Percentiles rank a stretch among this genome's conserved stretches.
These are phyloP conservation scores for Perkinsus marinus DNA, from an alignment of 169 alveolate species.

Conservation along the genomic window DNA sequence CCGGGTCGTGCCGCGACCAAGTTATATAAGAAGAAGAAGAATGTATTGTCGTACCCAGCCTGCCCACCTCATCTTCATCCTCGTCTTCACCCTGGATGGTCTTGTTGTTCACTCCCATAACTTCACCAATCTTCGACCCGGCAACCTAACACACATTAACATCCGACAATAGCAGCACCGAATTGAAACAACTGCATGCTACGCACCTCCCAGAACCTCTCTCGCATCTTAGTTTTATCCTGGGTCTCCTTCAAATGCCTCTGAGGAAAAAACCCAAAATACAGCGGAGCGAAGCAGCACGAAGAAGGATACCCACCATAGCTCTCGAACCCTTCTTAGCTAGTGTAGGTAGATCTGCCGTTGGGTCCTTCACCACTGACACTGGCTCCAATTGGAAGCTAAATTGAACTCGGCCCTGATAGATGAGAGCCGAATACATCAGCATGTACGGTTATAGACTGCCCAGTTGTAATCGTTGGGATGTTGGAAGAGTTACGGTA, in stretches of 20 bases:
- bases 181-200: too few relatives aligned
- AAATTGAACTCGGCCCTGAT: conserved; percentile 25
- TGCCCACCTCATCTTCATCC: conserved; percentile 18
- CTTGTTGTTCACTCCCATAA: conserved; percentile 27
- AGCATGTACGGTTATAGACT: too few relatives aligned
- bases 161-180: too few relatives aligned
- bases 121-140: conserved; percentile 7
- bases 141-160: too few relatives aligned
- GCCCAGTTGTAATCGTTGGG: too few relatives aligned
- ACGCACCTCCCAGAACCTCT: conserved; percentile 23
- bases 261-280: conserved; percentile 9
- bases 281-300: not conserved
- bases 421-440: conserved; percentile 14
- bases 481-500: too few relatives aligned
- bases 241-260: conserved; percentile 7
- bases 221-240: conserved; percentile 19
- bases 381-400: conserved; percentile 9
- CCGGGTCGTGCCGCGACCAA: too few relatives aligned
- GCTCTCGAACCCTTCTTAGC: conserved; percentile 84
- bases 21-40: too few relatives aligned
- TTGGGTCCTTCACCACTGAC: conserved; percentile 82
- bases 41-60: too few relatives aligned
- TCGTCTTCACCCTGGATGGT: conserved; percentile 34
- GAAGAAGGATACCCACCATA: not conserved
- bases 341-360: conserved; percentile 88